Percentiles rank a stretch among this genome's conserved stretches.
phyloP scores from a whole-genome alignment of 2,329 filamentous ascomycete genomes.

The Podosphaera aphanis region DNA sequence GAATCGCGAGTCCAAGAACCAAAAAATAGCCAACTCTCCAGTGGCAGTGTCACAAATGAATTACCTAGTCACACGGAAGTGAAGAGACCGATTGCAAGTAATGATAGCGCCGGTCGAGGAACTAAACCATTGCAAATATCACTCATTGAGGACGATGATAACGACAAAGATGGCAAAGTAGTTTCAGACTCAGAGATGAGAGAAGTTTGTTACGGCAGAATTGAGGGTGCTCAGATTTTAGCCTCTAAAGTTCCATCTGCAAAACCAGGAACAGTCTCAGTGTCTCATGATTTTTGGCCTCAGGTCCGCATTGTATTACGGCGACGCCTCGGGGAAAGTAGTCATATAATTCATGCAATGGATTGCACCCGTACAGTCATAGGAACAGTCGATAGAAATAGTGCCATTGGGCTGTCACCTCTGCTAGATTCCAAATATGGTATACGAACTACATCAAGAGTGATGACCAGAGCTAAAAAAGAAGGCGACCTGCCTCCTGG shows the following conservation, averaged over 20 bases:
- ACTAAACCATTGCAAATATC: conserved; percentile 21
- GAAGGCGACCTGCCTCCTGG: conserved; percentile 38
- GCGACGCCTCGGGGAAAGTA: conserved; percentile 29
- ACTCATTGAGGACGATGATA: conserved; percentile 15
- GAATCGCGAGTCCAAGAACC: conserved; percentile 19
- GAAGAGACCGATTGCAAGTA: conserved; percentile 15
- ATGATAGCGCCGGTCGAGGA: conserved; percentile 8
- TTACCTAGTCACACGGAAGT: conserved; percentile 20
- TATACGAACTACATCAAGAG: conserved; percentile 48
- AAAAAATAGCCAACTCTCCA: conserved; percentile 20
- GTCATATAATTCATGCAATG: conserved; percentile 42
- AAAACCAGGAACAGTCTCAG: conserved; percentile 35
- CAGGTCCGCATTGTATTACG: conserved; percentile 49
- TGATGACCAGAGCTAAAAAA: conserved; percentile 40
- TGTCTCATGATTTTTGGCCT: conserved; percentile 41
- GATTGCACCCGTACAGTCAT: conserved; percentile 52
- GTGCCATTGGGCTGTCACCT: conserved; percentile 42
- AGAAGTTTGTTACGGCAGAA: conserved; percentile 60
- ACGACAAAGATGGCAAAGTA: conserved; percentile 34
- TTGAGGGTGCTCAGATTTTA: conserved; percentile 43
- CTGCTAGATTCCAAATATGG: conserved; percentile 45
- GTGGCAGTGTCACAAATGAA: conserved; percentile 15
- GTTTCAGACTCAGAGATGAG: conserved; percentile 37
- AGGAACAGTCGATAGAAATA: conserved; percentile 47
- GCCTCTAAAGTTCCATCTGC: conserved; percentile 45